phyloP scores from a whole-genome alignment of 768 basidiomycete genomes.

The Chalciporus chontae region DNA sequence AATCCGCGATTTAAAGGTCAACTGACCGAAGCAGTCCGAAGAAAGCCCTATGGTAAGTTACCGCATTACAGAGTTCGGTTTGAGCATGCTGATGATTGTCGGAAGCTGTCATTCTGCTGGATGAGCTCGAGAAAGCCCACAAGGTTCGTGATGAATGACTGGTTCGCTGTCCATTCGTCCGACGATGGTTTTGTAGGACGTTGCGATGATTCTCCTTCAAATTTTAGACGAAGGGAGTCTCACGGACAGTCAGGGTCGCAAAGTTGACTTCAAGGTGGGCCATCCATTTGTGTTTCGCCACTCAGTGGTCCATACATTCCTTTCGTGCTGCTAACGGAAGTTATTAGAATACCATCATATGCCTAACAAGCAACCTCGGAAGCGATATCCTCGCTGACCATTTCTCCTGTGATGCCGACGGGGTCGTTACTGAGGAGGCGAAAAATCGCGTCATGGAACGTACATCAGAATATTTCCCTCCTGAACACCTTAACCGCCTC shows the following conservation, averaged over 20 bases:
- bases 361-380: slow-evolving; percentile 85
- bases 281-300: background rate
- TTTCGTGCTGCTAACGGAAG: background rate
- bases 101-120: slow-evolving; percentile 59
- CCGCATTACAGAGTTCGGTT: background rate
- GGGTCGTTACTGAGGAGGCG: slow-evolving; percentile 60
- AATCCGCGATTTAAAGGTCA: slow-evolving; percentile 38
- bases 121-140: slow-evolving; percentile 78
- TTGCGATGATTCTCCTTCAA: slow-evolving; percentile 86
- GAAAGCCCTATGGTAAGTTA: slow-evolving; percentile 50
- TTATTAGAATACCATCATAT: slow-evolving; percentile 84
- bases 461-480: slow-evolving; percentile 80
- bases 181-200: slow-evolving; percentile 49
- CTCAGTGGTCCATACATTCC: background rate
- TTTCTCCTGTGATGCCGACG: slow-evolving; percentile 58
- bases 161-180: background rate
- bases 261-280: slow-evolving; percentile 81
- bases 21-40: slow-evolving; percentile 60
- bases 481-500: slow-evolving; percentile 85
- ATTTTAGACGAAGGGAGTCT: slow-evolving; percentile 87
- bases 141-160: slow-evolving; percentile 41
- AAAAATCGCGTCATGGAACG: slow-evolving; percentile 67
- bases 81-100: background rate
- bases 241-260: slow-evolving; percentile 89
- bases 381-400: slow-evolving; percentile 72